Evolutionary conservation across 108 stramenopile genomes (phyloP).

Genomic region (Fistulifera solaris): DNA sequence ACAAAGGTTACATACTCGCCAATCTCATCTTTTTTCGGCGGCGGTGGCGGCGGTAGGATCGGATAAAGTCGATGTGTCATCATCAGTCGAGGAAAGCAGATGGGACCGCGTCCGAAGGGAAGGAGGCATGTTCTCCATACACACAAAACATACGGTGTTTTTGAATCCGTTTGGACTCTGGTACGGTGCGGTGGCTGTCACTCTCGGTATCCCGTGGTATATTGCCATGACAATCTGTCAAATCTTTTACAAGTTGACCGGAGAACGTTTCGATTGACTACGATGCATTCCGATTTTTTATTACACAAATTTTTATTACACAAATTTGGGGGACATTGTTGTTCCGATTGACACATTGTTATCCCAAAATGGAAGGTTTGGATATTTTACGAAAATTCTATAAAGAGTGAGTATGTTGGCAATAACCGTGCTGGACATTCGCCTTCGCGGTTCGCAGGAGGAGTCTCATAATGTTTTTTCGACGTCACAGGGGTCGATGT

Average conservation of each 20-base stretch:
- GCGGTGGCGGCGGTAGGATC: too few relatives aligned
- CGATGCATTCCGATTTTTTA: slow-evolving; percentile 56
- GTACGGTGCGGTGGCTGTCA: slow-evolving; percentile 64
- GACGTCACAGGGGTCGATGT: slow-evolving; percentile 41
- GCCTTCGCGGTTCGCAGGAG: too few relatives aligned
- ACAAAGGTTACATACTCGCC: too few relatives aligned
- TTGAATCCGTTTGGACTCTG: slow-evolving; percentile 77
- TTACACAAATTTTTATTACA: slow-evolving; percentile 46
- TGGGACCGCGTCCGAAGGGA: too few relatives aligned
- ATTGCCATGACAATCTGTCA: slow-evolving; percentile 35
- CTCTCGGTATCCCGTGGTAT: slow-evolving; percentile 74
- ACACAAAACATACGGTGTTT: too few relatives aligned
- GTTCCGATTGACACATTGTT: slow-evolving; percentile 47
- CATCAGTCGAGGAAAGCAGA: too few relatives aligned
- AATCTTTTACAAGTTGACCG: slow-evolving; percentile 46
- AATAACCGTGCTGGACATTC: too few relatives aligned
- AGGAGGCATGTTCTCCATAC: too few relatives aligned
- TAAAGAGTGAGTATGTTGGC: too few relatives aligned
- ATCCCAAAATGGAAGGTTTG: slow-evolving; percentile 45
- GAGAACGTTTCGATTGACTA: slow-evolving; percentile 44
- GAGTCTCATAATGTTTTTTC: too few relatives aligned
- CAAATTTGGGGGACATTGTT: slow-evolving; percentile 81
- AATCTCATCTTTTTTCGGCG: too few relatives aligned
- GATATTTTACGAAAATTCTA: slow-evolving; percentile 49
- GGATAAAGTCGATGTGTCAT: too few relatives aligned